Evolutionary conservation across 176 grass and related monocot genomes (phyloP).

Genomic region (Pontederia paniculata): DNA sequence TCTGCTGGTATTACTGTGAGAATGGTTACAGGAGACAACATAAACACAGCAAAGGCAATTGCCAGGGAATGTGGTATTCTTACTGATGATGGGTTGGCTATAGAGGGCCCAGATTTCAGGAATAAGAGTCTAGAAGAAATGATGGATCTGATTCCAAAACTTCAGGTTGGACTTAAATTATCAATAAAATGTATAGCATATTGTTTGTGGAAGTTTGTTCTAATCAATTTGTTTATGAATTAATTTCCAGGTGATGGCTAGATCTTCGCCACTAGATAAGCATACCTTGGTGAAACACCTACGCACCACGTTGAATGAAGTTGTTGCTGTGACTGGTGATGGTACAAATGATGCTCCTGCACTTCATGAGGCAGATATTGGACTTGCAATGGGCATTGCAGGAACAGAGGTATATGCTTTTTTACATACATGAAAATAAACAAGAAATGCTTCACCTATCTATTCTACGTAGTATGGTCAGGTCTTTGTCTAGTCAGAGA

Average conservation of each 20-base stretch:
- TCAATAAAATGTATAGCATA: background rate
- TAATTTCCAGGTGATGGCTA: slow-evolving; percentile 67
- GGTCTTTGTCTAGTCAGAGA: background rate
- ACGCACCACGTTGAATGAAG: slow-evolving; percentile 55
- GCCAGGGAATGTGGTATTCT: slow-evolving; percentile 93
- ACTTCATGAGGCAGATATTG: slow-evolving; percentile 91
- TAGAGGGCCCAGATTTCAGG: slow-evolving; percentile 86
- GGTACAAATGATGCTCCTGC: slow-evolving; percentile 97
- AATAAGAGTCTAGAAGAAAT: slow-evolving; percentile 55
- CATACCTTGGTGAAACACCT: slow-evolving; percentile 88
- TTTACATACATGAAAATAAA: background rate
- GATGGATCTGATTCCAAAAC: slow-evolving; percentile 55
- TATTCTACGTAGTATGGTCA: too few relatives aligned
- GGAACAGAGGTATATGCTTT: slow-evolving; percentile 65
- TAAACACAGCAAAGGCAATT: slow-evolving; percentile 94
- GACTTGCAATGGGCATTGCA: slow-evolving; percentile 90
- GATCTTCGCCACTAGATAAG: slow-evolving; percentile 90
- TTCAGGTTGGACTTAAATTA: slow-evolving; percentile 48
- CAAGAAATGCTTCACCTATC: too few relatives aligned
- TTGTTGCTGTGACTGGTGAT: slow-evolving; percentile 89
- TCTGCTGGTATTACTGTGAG: slow-evolving; percentile 85
- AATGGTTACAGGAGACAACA: slow-evolving; percentile 98
- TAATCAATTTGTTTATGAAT: background rate
- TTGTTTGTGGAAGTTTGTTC: background rate
- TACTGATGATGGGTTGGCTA: slow-evolving; percentile 72